Percentiles rank a stretch among this genome's conserved stretches.
Conservation (phyloP, 148 eudicot genomes). For the Camellia japonica region DNA sequence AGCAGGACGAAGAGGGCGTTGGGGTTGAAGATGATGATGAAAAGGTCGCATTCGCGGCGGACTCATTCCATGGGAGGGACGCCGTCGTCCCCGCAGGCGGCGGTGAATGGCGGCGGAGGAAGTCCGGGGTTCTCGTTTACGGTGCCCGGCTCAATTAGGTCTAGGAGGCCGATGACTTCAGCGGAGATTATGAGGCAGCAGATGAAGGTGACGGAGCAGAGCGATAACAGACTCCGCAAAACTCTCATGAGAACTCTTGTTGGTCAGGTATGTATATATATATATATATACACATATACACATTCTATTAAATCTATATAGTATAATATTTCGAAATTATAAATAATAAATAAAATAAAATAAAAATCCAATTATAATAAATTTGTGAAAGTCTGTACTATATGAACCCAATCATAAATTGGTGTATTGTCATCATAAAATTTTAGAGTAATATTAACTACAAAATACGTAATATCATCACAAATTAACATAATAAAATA, state of each 20-base stretch:
- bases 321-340: no score
- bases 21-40: slow-evolving; percentile 64
- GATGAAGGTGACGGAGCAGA: slow-evolving; percentile 90
- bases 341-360: no score
- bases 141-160: slow-evolving; percentile 28
- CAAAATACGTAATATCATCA: no score
- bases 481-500: no score
- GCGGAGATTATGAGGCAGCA: slow-evolving; percentile 98
- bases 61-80: slow-evolving; percentile 18
- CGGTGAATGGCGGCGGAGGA: slow-evolving; percentile 26
- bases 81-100: slow-evolving; percentile 40
- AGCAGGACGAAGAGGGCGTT: slow-evolving; percentile 75
- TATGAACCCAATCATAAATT: no score
- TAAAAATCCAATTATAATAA: no score
- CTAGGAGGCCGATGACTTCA: slow-evolving; percentile 67
- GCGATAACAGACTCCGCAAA: slow-evolving; percentile 80
- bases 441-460: no score
- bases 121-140: slow-evolving; percentile 42
- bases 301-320: background rate
- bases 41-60: slow-evolving; percentile 49
- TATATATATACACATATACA: background rate
- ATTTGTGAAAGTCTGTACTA: no score
- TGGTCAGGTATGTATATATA: slow-evolving; percentile 70
- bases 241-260: slow-evolving; percentile 94
- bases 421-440: no score